Conservation (phyloP, 148 eudicot species). For the Pouteria glomerata region DNA sequence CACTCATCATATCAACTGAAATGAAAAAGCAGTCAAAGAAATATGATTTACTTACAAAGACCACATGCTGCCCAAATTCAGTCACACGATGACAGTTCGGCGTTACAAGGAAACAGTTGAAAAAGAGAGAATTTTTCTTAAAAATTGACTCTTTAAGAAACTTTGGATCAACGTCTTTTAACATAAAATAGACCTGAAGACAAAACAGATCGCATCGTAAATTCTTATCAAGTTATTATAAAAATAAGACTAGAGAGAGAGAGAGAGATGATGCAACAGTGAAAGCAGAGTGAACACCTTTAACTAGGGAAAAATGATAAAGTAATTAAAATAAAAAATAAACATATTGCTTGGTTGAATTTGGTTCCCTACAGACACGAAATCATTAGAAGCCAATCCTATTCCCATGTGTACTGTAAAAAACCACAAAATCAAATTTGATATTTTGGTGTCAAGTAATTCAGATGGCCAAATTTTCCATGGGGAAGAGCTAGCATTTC, state of each 20-base stretch:
- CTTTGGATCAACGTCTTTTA: conserved; percentile 53
- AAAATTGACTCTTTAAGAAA: conserved; percentile 46
- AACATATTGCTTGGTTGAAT: background rate
- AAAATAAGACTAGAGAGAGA: background rate
- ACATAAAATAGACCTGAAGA: conserved; percentile 47
- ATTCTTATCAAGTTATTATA: conserved; percentile 1
- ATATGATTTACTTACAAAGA: conserved; percentile 45
- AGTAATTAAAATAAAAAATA: background rate
- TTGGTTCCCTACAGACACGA: background rate
- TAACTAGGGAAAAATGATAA: background rate
- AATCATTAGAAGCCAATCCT: background rate
- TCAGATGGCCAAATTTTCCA: too few relatives aligned
- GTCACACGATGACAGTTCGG: conserved; percentile 88
- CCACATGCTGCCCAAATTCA: conserved; percentile 67
- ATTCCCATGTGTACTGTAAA: background rate
- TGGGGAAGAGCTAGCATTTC: too few relatives aligned
- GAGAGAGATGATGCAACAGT: too few relatives aligned
- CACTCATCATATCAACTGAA: background rate
- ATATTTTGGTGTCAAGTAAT: too few relatives aligned
- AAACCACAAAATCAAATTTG: background rate
- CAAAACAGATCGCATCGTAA: conserved; percentile 8
- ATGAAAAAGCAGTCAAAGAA: conserved; percentile 17
- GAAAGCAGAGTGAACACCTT: background rate
- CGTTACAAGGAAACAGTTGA: conserved; percentile 67
- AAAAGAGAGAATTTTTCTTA: conserved; percentile 50